These are phyloP conservation scores for Aspergillus sp. DNA, from an alignment of 2,329 filamentous ascomycete species.

Conservation along the genomic window DNA sequence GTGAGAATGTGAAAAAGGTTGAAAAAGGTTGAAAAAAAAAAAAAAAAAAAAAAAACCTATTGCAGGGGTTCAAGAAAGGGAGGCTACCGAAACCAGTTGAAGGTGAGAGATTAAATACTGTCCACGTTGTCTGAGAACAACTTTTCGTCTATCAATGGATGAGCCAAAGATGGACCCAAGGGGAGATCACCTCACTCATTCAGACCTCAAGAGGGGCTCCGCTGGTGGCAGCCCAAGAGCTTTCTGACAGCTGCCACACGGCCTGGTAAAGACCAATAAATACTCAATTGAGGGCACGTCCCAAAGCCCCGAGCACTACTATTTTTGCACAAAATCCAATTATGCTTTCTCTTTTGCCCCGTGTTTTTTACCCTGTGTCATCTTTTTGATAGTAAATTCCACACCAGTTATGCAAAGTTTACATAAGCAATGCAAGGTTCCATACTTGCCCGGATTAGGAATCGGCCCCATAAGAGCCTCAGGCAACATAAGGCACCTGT, in stretches of 20 bases:
- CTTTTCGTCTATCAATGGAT: conserved; percentile 11
- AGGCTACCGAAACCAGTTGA: not conserved
- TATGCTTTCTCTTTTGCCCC: not conserved
- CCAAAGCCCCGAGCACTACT: not conserved
- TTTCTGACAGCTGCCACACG: conserved; percentile 1
- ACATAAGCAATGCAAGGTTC: not conserved
- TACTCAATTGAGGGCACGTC: not conserved
- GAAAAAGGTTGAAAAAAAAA: not conserved
- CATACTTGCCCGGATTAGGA: not conserved
- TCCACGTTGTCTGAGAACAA: not conserved
- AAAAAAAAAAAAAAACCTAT: too few relatives aligned
- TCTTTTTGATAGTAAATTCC: not conserved
- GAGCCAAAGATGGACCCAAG: conserved; percentile 11
- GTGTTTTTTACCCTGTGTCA: not conserved
- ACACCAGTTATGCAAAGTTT: not conserved
- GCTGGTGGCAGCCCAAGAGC: not conserved
- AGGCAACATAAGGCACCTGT: not conserved
- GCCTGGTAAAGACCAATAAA: not conserved
- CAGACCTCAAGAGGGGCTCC: not conserved
- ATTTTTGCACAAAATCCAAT: not conserved
- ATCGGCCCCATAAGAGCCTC: not conserved
- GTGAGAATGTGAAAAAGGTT: not conserved
- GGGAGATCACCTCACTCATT: conserved; percentile 1
- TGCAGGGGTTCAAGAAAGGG: not conserved
- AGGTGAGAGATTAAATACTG: not conserved